Percentiles rank a stretch among this genome's conserved stretches.
Evolutionary conservation across 345 rosid genomes (phyloP).

Genomic region (Lepidium sativum): DNA sequence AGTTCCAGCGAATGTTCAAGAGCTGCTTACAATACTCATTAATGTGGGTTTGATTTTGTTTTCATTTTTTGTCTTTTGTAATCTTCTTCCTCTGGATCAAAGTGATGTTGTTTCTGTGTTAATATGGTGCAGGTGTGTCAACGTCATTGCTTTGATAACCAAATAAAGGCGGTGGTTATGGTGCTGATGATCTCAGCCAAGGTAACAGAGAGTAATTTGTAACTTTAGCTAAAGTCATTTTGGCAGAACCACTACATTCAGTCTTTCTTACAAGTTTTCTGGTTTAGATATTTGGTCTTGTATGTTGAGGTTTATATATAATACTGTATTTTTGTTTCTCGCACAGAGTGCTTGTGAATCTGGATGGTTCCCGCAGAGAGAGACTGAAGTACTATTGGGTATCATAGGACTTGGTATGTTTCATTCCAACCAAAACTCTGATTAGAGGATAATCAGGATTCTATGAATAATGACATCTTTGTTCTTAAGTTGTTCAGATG

Average conservation of each 20-base stretch:
- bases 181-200: conserved; percentile 78
- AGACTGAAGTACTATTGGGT: conserved; percentile 41
- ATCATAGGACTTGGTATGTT: conserved; percentile 50
- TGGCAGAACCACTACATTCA: not conserved
- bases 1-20: conserved; percentile 35
- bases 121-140: conserved; percentile 39
- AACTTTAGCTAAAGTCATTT: conserved; percentile 1
- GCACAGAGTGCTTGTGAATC: conserved; percentile 60
- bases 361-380: conserved; percentile 72
- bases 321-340: conserved; percentile 3
- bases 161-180: conserved; percentile 47
- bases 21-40: conserved; percentile 39
- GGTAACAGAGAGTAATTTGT: conserved; percentile 35
- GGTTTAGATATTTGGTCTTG: not conserved
- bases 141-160: conserved; percentile 27
- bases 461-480: conserved; percentile 8
- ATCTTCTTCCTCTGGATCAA: not conserved
- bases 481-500: conserved; percentile 35
- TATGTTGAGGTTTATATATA: not conserved
- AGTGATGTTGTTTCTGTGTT: conserved; percentile 3
- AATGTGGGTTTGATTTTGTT: conserved; percentile 31
- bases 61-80: not conserved
- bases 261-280: not conserved
- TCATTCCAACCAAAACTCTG: not conserved
- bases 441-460: not conserved